Conservation (phyloP, 441 rosid species). For the Adansonia grandidieri region DNA sequence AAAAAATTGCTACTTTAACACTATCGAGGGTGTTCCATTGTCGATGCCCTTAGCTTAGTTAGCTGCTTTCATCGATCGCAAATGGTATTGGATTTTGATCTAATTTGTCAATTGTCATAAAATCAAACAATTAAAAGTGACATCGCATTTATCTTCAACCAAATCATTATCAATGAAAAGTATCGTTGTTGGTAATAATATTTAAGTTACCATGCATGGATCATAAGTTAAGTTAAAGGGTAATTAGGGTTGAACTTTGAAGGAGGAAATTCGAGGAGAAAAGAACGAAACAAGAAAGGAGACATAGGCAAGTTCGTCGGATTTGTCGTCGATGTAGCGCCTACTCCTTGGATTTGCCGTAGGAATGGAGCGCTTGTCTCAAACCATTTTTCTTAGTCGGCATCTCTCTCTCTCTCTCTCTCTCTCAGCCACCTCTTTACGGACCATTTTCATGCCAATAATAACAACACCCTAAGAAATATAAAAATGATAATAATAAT, state of each 20-base stretch:
- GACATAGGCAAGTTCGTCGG: conserved; percentile 51
- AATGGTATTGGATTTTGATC: not conserved
- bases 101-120: not conserved
- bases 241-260: not conserved
- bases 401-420: conserved; percentile 16
- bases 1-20: conserved; percentile 11
- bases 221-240: no score
- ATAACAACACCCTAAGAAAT: not conserved
- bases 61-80: conserved; percentile 16
- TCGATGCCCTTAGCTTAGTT: not conserved
- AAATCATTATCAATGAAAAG: not conserved
- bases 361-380: conserved; percentile 45
- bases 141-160: not conserved
- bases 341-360: conserved; percentile 56
- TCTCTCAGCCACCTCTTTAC: not conserved
- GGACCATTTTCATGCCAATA: not conserved
- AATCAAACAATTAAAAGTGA: not conserved
- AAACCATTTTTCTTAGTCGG: conserved; percentile 30
- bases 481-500: no score
- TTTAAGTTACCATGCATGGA: no score
- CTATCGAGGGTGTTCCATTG: conserved; percentile 1
- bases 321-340: conserved; percentile 59
- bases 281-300: conserved; percentile 22
- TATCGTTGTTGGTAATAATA: no score
- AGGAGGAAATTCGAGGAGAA: not conserved